phyloP scores from a whole-genome alignment of 2,329 filamentous ascomycete species.

The Hymenoscyphus salicellus region DNA sequence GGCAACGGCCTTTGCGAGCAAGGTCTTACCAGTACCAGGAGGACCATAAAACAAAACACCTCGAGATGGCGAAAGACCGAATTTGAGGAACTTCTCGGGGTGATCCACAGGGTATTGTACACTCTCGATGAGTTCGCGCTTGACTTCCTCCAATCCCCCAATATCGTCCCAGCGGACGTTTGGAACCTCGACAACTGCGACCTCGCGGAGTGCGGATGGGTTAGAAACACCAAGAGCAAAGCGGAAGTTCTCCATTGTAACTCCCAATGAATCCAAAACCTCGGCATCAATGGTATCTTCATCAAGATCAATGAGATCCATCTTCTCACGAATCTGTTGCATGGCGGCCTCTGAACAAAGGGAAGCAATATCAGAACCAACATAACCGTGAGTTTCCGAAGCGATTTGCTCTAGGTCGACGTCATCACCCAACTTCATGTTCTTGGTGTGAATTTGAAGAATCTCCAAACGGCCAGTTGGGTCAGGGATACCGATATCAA shows the following conservation, averaged over 20 bases:
- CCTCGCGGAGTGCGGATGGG: constrained; percentile 96
- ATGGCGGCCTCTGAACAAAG: constrained; percentile 98
- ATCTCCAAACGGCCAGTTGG: constrained; percentile 98
- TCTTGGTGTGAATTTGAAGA: constrained; percentile 99
- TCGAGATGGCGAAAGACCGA: constrained; percentile 93
- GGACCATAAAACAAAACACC: constrained; percentile 99
- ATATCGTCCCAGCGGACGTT: constrained; percentile 99
- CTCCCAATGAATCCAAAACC: constrained; percentile 94
- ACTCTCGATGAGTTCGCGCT: constrained; percentile 98
- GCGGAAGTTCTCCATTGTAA: constrained; percentile 99
- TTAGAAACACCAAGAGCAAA: constrained; percentile 98
- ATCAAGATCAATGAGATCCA: constrained; percentile 98
- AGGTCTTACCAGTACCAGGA: constrained; percentile 99
- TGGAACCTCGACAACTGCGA: constrained; percentile 97
- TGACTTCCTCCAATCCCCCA: constrained; percentile 95
- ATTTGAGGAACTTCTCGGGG: constrained; percentile 99
- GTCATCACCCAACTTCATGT: constrained; percentile 98
- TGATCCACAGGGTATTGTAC: constrained; percentile 99
- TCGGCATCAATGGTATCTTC: constrained; percentile 99
- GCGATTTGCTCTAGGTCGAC: constrained; percentile 97
- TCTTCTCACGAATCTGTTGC: constrained; percentile 99
- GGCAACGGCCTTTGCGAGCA: constrained; percentile 98
- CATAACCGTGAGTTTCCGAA: constrained; percentile 96
- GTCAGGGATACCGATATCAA: constrained; percentile 97
- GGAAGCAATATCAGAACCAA: constrained; percentile 96